Conservation (phyloP, 192 early-diverging fungal species). For the Rhizoclosmatium globosum region DNA sequence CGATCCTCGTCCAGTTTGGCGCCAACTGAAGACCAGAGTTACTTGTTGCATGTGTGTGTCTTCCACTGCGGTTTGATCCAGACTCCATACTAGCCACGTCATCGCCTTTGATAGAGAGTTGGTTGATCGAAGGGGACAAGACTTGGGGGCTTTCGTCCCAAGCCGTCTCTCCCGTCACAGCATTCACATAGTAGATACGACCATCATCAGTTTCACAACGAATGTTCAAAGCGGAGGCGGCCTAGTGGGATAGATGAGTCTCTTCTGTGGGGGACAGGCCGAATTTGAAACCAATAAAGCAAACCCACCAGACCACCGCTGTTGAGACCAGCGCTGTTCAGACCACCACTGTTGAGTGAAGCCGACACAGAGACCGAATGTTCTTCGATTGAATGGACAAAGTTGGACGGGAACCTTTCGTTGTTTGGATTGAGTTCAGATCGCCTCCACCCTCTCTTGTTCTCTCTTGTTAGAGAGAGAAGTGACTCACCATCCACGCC, state of each 20-base stretch:
- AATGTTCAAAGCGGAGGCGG: conserved; percentile 25
- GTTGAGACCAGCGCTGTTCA: too few relatives aligned
- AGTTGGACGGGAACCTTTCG: conserved; percentile 85
- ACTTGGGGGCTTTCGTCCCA: conserved; percentile 23
- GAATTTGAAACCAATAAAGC: too few relatives aligned
- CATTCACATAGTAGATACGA: conserved; percentile 46
- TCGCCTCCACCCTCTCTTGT: too few relatives aligned
- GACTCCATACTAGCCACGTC: neutral
- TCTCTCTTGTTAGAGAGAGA: neutral
- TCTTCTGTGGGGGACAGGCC: too few relatives aligned
- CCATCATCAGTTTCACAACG: conserved; percentile 48
- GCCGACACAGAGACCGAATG: neutral
- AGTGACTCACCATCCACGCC: conserved; percentile 61
- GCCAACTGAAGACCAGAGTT: conserved; percentile 39
- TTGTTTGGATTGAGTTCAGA: too few relatives aligned
- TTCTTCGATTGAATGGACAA: conserved; percentile 62
- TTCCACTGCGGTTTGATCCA: conserved; percentile 16
- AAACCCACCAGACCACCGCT: too few relatives aligned
- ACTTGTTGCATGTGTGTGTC: neutral
- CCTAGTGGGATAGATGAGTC: too few relatives aligned
- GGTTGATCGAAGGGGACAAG: neutral
- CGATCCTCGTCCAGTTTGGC: conserved; percentile 57
- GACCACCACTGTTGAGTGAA: too few relatives aligned
- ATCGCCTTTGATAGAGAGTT: neutral
- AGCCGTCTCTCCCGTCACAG: conserved; percentile 44